Evolutionary conservation across 305 asterid species (phyloP).

Genomic region (Fraxinus baroniana): DNA sequence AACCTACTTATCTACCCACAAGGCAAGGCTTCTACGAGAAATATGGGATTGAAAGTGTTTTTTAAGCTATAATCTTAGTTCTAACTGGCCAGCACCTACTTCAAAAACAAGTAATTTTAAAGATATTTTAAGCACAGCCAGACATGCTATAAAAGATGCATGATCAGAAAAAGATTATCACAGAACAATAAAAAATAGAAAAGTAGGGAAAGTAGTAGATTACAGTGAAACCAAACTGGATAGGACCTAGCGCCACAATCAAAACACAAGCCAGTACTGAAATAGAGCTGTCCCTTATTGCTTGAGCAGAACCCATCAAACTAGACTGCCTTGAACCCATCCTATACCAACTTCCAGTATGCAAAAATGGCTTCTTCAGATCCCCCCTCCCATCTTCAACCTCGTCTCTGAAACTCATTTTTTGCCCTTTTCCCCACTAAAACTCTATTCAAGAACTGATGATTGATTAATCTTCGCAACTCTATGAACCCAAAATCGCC

Average conservation of each 20-base stretch:
- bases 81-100: neutral
- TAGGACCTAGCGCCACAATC: constrained; percentile 57
- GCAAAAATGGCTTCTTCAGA: constrained; percentile 83
- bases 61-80: neutral
- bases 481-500: constrained; percentile 2
- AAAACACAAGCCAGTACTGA: constrained; percentile 53
- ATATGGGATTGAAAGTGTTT: neutral
- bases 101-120: neutral
- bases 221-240: constrained; percentile 60
- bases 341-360: constrained; percentile 93
- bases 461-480: neutral
- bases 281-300: constrained; percentile 44
- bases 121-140: neutral
- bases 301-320: constrained; percentile 60
- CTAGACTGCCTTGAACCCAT: constrained; percentile 91
- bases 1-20: neutral
- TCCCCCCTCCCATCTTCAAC: constrained; percentile 47
- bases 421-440: neutral
- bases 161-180: neutral
- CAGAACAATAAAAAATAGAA: neutral
- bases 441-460: neutral
- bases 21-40: neutral
- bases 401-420: constrained; percentile 52
- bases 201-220: neutral
- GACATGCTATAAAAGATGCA: neutral